Conservation (phyloP, 1,139 yeast species). For the Maudiozyma humilis region DNA sequence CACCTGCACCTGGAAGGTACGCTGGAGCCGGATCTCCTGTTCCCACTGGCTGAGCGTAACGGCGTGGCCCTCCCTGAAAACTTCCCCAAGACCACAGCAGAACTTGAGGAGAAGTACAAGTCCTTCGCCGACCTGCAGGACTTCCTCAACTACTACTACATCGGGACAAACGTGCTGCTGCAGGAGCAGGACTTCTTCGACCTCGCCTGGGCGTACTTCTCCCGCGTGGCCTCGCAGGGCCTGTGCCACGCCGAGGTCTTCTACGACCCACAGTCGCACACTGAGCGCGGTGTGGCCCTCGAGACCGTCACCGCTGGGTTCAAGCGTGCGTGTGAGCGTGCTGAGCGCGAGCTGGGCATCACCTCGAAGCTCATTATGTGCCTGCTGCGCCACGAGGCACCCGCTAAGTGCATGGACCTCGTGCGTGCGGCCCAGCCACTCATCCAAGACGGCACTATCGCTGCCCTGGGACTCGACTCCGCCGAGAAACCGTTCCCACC, state of each 20-base stretch:
- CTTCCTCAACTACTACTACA: constrained; percentile 66
- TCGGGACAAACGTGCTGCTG: constrained; percentile 66
- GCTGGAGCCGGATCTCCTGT: constrained; percentile 59
- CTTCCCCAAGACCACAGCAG: constrained; percentile 50
- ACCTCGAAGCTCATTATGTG: constrained; percentile 72
- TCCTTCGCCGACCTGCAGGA: constrained; percentile 62
- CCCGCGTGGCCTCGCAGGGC: constrained; percentile 53
- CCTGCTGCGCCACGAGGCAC: constrained; percentile 63
- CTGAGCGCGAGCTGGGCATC: constrained; percentile 49
- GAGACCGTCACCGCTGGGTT: constrained; percentile 59
- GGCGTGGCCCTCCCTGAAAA: constrained; percentile 46
- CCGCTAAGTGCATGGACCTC: constrained; percentile 47
- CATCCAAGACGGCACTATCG: constrained; percentile 48
- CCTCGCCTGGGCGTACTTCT: constrained; percentile 66
- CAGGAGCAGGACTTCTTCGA: constrained; percentile 62
- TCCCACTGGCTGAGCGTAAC: constrained; percentile 58
- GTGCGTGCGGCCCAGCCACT: constrained; percentile 44
- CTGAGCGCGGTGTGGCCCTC: constrained; percentile 53
- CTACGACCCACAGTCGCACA: constrained; percentile 79
- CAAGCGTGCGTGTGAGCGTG: constrained; percentile 52
- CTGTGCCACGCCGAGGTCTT: constrained; percentile 62
- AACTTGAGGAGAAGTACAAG: constrained; percentile 49
- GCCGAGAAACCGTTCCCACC: constrained; percentile 73
- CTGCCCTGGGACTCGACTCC: constrained; percentile 71
- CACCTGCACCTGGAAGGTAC: constrained; percentile 80